Evolutionary conservation across 2,329 filamentous ascomycete species (phyloP), one percentile per base, ranked within the genome.

Genomic region (Xylariaceae sp.): DNA sequence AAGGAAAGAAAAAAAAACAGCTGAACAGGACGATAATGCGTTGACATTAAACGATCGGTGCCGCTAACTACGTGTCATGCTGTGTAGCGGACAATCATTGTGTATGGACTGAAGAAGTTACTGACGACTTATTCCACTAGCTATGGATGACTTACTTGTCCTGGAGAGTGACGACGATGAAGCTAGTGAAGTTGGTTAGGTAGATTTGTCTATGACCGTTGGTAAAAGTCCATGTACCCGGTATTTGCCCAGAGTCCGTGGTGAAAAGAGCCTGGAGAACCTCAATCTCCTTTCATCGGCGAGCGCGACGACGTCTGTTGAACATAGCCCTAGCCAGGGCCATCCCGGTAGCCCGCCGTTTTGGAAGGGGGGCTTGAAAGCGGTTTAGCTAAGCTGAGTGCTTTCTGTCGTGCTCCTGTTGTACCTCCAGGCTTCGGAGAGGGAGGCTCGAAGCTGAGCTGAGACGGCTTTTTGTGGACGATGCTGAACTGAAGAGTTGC

Each of bases 321-420:
- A 34, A 44, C 2, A 41, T 13, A 41, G 37, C 9, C 45, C 41
- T 51, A 37, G n/a, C 39, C 56, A 56, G 61, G 61, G 18, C 54
- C n/a, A 61, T 61, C 61, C 59, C 30, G 55, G 61, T 34, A 35
- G 15, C 4, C 57, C 35, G 47, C 56, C 53, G 56, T 59, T 60
- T 53, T 30, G 23, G 23, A 30, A 48, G 37, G 50, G 48, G 49
- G 49, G 49, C 45, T 49, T 51, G 56, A 44, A 55, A 53, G 45
- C 10, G 48, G 57, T 30, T 41, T 59, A 63, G 59, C 34, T 11
- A 53, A 53, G 45, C 51, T 44, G 44, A 53, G 5, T 44, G 23
- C 34, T 53, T 30, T 56, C 51, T 47, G 54, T 34, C 15, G 18
- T 41, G 30, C 41, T 45, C 37, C 41, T 45, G 41, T n/a, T 13